phyloP scores from a whole-genome alignment of 495 filamentous ascomycete genomes.

The Podospora comata region DNA sequence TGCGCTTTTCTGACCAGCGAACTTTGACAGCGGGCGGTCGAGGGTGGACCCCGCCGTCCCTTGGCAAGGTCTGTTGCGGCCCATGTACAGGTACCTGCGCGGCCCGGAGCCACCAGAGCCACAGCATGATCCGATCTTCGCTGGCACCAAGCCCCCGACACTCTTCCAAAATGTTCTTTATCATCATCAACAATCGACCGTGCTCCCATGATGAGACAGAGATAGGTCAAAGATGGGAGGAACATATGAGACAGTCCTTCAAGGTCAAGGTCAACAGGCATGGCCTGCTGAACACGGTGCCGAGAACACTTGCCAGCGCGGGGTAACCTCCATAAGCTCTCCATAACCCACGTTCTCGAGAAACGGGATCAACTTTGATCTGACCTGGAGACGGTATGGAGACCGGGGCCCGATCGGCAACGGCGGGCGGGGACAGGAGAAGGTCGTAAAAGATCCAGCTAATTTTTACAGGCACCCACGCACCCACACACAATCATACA shows the following conservation, averaged over 20 bases:
- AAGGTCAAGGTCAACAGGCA: neutral
- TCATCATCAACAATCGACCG: neutral
- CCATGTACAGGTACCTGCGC: conserved; percentile 33
- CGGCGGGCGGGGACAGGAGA: neutral
- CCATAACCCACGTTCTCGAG: neutral
- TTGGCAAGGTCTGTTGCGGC: conserved; percentile 10
- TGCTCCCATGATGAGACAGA: neutral
- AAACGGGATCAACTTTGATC: neutral
- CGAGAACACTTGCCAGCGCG: conserved; percentile 2
- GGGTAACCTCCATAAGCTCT: conserved; percentile 6
- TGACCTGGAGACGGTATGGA: conserved; percentile 1
- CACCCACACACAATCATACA: neutral
- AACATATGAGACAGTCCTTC: neutral
- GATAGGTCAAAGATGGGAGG: neutral
- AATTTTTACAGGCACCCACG: neutral
- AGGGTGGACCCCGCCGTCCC: conserved; percentile 16
- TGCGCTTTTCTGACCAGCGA: conserved; percentile 12
- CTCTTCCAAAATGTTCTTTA: conserved; percentile 4
- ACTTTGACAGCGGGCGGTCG: conserved; percentile 25
- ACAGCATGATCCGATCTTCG: conserved; percentile 20
- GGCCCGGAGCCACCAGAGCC: conserved; percentile 14
- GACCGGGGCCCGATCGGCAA: conserved; percentile 8
- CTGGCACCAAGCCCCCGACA: neutral
- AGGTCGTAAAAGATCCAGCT: neutral
- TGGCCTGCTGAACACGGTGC: neutral